Evolutionary conservation across 139 green algal species (phyloP), one percentile per base, ranked within the genome.

Genomic region (Microglena sp.): DNA sequence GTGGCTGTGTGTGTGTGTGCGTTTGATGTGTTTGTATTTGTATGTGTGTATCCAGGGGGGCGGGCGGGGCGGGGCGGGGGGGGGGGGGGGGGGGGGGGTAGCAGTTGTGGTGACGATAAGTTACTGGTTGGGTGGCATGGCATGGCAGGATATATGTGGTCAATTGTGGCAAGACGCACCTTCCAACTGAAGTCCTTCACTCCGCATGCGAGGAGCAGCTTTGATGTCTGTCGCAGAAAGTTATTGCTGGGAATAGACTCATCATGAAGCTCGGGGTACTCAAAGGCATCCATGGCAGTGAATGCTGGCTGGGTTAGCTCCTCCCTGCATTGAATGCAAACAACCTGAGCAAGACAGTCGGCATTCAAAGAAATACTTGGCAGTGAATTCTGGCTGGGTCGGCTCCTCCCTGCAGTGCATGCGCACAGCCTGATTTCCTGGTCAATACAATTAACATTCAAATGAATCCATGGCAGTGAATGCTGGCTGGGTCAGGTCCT

Each of bases 241-340:
- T 86, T 86, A 33, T 91, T 70, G 34, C 72, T 73, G 15, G 84
- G 81, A 21, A 96, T 92, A 35, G 84, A 90, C 55, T 95, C 89
- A 30, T 96, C 89, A 67, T 97, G 89, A 44, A 97, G 83, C 80
- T 97, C 91, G 4, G 91, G 91, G 67, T 82, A 95, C 72, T 97
- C 89, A 33, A 96, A 77, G 1, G 69, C 80, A 33, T 90, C 87
- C 31, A 92, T 91, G 0, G 86, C 87, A 22, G 73, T 69, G 62
- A 95, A 94, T 21, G 92, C 74, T 5, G 90, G 90, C 74, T 94
- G 86, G 54, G 87, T 86, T 55, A 95, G 76, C 64, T 95, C 88
- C 60, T 95, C 91, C 55, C 89, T 92, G 69, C 45, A 45, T 1
- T 31, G 5, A 36, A 5, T 18, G 21, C 34, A 69, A n/a, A 11